Conservation (phyloP, 2,329 filamentous ascomycete species). For the Paraphaeosphaeria sporulosa region DNA sequence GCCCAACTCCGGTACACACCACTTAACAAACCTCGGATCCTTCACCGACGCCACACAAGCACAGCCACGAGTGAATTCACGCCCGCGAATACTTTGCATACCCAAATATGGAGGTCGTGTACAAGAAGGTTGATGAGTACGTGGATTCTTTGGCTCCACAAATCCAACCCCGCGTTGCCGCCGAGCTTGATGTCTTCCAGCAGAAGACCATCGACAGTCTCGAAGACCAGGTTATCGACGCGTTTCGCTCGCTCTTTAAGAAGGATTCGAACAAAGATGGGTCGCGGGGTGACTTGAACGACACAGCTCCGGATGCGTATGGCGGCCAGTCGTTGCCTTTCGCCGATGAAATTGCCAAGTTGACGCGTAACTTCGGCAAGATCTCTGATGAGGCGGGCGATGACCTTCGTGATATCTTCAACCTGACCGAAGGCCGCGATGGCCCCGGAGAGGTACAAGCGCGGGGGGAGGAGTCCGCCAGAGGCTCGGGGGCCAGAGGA, state of each 20-base stretch:
- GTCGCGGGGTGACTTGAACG: constrained; percentile 25
- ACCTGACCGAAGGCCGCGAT: constrained; percentile 31
- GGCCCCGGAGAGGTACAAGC: constrained; percentile 24
- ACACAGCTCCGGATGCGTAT: constrained; percentile 38
- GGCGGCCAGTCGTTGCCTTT: constrained; percentile 39
- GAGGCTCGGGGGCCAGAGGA: constrained; percentile 25
- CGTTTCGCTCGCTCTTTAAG: constrained; percentile 38
- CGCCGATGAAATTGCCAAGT: constrained; percentile 38
- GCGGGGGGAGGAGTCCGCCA: constrained; percentile 13
- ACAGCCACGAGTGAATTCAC: constrained; percentile 3
- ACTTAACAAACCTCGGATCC: background rate
- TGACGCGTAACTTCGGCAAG: constrained; percentile 39
- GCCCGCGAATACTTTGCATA: background rate
- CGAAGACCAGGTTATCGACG: constrained; percentile 38
- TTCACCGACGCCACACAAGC: constrained; percentile 10
- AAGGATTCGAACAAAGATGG: constrained; percentile 31
- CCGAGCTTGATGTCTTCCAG: constrained; percentile 39
- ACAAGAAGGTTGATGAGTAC: constrained; percentile 40
- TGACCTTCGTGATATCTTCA: constrained; percentile 39
- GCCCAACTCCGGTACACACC: background rate
- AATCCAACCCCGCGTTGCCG: constrained; percentile 41
- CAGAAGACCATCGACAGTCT: constrained; percentile 43
- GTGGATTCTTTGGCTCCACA: constrained; percentile 41
- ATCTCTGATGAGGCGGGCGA: constrained; percentile 37
- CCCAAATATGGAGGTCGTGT: constrained; percentile 28